Evolutionary conservation across 192 early-diverging fungal species (phyloP), one percentile per base, ranked within the genome.

Genomic region (Phycomyces nitens): DNA sequence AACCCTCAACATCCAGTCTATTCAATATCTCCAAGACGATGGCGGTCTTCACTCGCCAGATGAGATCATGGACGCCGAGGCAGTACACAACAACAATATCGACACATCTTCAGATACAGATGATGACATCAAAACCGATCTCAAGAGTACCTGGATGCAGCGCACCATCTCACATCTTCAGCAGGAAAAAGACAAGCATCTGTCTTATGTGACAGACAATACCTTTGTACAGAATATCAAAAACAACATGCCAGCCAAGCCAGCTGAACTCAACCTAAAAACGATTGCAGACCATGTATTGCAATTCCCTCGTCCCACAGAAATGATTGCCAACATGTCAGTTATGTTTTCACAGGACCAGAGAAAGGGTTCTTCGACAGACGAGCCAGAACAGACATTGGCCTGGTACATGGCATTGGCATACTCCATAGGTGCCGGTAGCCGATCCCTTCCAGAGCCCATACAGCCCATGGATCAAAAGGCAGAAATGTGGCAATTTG

Each of bases 361-460:
- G 21, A 43, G 10, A 21, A 34, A 49, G 24, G 38, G 41, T 26
- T 54, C 50, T 24, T 40, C 11, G 50, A 52, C 49, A 47, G 66
- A 60, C 11, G 53, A 61, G 50, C 27, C 56, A 16, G 66, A 69
- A 14, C 66, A 61, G 34, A 57, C 66, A 15, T 52, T 69, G 29
- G 66, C 66, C 0, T 69, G 66, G 66, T 69, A 69, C 24, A 69
- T 69, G 66, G 66, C 66, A 18, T 27, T 69, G 2, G 66, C 66
- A 6, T 69, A 69, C 21, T 58, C 66, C 0, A 69, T 69, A 53
- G 66, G 66, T 49, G 66, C 66, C 20, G 53, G 62, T 12, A 62
- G 60, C 39, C 20, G 44, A 11, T 47, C 44, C 2, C 44, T 47
- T 14, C 60, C 27, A 51, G 50, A 51, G 44, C 34, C 8, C 22